Evolutionary conservation across 2,329 filamentous ascomycete genomes (phyloP).

Genomic region (Ophiobolus disseminans): DNA sequence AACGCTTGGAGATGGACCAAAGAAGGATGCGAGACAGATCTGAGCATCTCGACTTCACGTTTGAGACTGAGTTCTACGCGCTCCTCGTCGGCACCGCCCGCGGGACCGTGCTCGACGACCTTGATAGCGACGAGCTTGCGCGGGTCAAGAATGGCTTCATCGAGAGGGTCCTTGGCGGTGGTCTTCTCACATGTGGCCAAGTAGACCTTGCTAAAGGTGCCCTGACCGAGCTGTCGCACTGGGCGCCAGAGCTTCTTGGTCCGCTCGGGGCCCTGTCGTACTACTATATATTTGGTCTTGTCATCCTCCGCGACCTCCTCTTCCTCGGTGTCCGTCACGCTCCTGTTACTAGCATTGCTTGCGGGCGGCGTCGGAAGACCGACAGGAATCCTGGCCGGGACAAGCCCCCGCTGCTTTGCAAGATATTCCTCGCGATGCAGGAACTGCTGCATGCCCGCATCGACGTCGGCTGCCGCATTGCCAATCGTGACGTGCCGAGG

Average conservation of each 20-base stretch:
- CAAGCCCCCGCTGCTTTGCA: constrained; percentile 77
- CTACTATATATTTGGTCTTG: constrained; percentile 54
- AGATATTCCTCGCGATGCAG: constrained; percentile 82
- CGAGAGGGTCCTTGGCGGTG: constrained; percentile 48
- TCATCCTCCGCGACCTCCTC: constrained; percentile 55
- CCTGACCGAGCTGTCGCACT: constrained; percentile 82
- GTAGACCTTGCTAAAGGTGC: constrained; percentile 94
- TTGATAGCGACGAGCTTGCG: constrained; percentile 92
- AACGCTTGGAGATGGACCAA: constrained; percentile 91
- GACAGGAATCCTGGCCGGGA: constrained; percentile 57
- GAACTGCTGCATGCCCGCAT: constrained; percentile 59
- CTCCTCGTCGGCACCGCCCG: constrained; percentile 90
- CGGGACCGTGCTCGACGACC: constrained; percentile 92
- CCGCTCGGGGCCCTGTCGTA: constrained; percentile 66
- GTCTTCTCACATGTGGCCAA: constrained; percentile 80
- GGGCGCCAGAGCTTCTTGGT: constrained; percentile 81
- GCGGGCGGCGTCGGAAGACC: constrained; percentile 77
- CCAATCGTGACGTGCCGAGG: constrained; percentile 74
- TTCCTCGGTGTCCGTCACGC: constrained; percentile 62
- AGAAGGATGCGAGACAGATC: constrained; percentile 84
- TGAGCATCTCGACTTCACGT: constrained; percentile 93
- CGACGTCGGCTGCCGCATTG: constrained; percentile 46
- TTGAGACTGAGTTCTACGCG: constrained; percentile 92
- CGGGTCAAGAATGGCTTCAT: constrained; percentile 64
- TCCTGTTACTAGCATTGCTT: constrained; percentile 67